Base-by-base conservation (phyloP, 1,139 yeast genomes). In the Blastobotrys apis region DNA sequence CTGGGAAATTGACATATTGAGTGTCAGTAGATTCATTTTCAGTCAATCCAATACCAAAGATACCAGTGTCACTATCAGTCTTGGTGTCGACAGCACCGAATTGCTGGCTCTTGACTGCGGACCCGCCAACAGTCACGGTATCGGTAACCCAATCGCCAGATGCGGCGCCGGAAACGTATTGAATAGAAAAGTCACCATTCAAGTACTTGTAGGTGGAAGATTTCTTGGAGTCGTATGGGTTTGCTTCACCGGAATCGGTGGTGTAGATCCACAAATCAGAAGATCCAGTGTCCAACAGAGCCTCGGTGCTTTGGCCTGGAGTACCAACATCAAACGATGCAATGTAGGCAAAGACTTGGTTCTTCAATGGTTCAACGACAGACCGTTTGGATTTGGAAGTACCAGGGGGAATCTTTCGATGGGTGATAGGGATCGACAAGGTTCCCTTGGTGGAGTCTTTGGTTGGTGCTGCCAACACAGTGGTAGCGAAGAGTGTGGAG, bases 241-340 rank as follows among this genome's bases (percentile, higher is more conserved):
- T 23, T 13, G 26, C 33, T 37, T 33, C 31, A 12, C 85, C 72
- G n/a, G 43, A 16, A 4, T n/a, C 9, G 15, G 22, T 4, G 2
- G 43, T 57, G 51, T 58, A 58, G 17, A 81, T 73, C 86, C 86
- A 81, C 48, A 80, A 64, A 58, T 81, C 87, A 1, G 84, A 71
- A 2, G 85, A 79, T 0, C 87, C 87, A 4, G 87, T 80, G 57
- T 81, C 88, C 32, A 81, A 59, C 31, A 77, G 62, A 2, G 80
- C 79, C 5, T 67, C 66, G 25, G 81, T 72, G 8, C 67, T 59
- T 53, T 78, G 80, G 0, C 68, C 59, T 5, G 78, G 72, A 1
- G 84, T 73, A 2, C 92, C 90, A 15, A 82, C 55, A 12, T 60
- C 57, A 13, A 79, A 47, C 9, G 67, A 63, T 4, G 74, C 64